Base-by-base conservation (phyloP, 208 protist species). In the Lotmaria passim region DNA sequence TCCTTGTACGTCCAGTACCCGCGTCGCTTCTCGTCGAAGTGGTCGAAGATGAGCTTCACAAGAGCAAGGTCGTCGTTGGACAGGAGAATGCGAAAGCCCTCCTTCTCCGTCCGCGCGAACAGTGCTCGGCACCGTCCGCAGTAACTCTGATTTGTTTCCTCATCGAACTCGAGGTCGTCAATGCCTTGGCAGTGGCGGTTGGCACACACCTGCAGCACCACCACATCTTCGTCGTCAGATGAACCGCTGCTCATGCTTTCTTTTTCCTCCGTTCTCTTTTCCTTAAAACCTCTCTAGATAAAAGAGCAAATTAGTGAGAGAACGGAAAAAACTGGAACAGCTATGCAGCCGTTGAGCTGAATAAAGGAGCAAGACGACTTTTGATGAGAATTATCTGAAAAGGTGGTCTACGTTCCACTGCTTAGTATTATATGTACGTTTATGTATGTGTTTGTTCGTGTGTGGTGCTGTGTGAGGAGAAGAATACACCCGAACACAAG, bases 151-250 rank as follows among this genome's bases (percentile, higher is more conserved):
- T 81, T 81, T 6, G 76, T 91, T 44, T 93, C 83, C 56, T 79
- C 81, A 53, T 95, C 87, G 36, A 90, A 93, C 52, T 91, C 57
- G 3, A 95, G 72, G 58, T 92, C 74, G 19, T 93, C 90, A 31
- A 93, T 93, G 51, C 82, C 81, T 26, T 85, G 76, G 65, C 90
- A 95, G 38, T 83, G 74, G 28, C 78, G 66, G 51, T 84, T 89
- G 14, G 83, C 81, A 55, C 90, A 95, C 24, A 92, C 86, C 47
- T 86, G 87, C 31, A 95, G 63, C 5, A 95, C 87, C 3, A 95
- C 75, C 21, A 95, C 75, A 55, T 95, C 90, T 23, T 92, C 87
- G 30, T 95, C 90, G 30, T 93, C 86, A 8, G 71, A 76, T 38
- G 91, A 83, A 34, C 47, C 61, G 26, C 57, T 59, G 28, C 71